phyloP scores from a whole-genome alignment of 2,329 filamentous ascomycete genomes.

The Fusarium chaquense region DNA sequence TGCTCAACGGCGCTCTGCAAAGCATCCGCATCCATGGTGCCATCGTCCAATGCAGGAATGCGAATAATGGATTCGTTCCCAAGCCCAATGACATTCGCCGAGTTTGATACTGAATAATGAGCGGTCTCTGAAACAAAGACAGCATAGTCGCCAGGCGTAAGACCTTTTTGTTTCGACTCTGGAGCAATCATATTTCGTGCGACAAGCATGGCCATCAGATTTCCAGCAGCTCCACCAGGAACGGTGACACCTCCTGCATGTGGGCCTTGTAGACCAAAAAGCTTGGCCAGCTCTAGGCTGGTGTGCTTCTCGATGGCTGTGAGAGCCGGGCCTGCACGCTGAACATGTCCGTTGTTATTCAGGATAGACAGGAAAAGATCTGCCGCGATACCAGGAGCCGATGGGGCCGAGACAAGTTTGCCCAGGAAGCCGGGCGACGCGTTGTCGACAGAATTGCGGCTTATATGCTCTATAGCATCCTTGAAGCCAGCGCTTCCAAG shows the following conservation, averaged over 20 bases:
- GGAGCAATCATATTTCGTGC: background rate
- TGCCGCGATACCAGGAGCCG: background rate
- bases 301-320: background rate
- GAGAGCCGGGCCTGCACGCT: background rate
- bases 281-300: background rate
- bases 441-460: background rate
- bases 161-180: background rate
- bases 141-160: background rate
- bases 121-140: conserved; percentile 1
- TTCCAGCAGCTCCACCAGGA: conserved; percentile 2
- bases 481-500: background rate
- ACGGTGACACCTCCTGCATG: background rate
- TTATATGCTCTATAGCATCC: background rate
- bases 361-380: background rate
- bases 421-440: background rate
- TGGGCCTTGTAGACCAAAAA: background rate
- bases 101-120: background rate
- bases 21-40: background rate
- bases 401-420: background rate
- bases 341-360: conserved; percentile 5
- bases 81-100: background rate
- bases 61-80: background rate
- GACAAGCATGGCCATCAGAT: background rate
- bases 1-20: background rate
- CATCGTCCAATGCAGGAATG: background rate